Conservation (phyloP, 345 rosid species). For the Citrus australasica region DNA sequence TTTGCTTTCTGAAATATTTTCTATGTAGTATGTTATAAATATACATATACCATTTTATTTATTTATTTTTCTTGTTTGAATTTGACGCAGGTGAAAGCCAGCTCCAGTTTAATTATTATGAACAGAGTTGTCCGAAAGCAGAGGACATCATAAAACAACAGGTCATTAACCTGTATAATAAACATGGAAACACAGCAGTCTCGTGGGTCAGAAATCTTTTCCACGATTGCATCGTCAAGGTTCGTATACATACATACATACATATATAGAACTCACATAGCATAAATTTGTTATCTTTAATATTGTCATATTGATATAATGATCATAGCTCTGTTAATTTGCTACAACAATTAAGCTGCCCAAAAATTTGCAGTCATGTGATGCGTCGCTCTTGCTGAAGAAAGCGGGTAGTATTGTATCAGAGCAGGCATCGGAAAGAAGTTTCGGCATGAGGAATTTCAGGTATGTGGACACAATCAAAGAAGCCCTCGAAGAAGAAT, state of each 20-base stretch:
- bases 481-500: slow-evolving; percentile 68
- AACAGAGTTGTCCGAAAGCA: slow-evolving; percentile 67
- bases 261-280: too few species aligned
- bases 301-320: too few species aligned
- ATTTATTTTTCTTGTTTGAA: neutral
- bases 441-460: slow-evolving; percentile 92
- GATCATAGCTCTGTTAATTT: neutral
- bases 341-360: neutral
- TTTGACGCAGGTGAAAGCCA: slow-evolving; percentile 44
- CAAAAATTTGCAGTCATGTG: slow-evolving; percentile 50
- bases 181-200: slow-evolving; percentile 84
- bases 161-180: slow-evolving; percentile 57
- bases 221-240: slow-evolving; percentile 75
- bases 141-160: slow-evolving; percentile 73
- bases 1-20: too few species aligned
- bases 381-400: slow-evolving; percentile 73
- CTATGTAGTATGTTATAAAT: too few species aligned
- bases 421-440: slow-evolving; percentile 54
- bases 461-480: slow-evolving; percentile 71
- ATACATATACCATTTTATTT: neutral
- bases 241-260: slow-evolving; percentile 1
- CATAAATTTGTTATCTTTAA: too few species aligned
- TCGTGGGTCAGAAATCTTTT: slow-evolving; percentile 94
- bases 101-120: slow-evolving; percentile 61
- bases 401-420: slow-evolving; percentile 46